Evolutionary conservation across 345 rosid genomes (phyloP).

Genomic region (Linum trigynum): DNA sequence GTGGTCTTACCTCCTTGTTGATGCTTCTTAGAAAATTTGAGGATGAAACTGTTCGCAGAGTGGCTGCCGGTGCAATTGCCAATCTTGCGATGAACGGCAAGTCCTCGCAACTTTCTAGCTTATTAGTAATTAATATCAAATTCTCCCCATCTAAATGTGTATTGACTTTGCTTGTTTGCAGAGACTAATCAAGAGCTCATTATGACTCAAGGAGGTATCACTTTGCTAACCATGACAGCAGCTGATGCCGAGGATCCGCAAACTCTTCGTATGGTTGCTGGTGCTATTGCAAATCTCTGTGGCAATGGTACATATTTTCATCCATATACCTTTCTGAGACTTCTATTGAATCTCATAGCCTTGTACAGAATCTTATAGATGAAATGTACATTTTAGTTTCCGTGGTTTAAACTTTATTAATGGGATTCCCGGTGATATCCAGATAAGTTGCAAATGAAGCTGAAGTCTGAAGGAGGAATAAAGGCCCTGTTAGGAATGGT

Average conservation of each 20-base stretch:
- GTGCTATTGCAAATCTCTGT: slow-evolving; percentile 31
- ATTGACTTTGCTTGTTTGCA: slow-evolving; percentile 7
- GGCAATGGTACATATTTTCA: slow-evolving; percentile 21
- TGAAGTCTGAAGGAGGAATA: slow-evolving; percentile 31
- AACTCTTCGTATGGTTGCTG: slow-evolving; percentile 30
- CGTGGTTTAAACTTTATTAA: neutral
- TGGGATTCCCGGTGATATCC: neutral
- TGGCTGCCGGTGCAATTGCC: slow-evolving; percentile 32
- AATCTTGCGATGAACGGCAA: slow-evolving; percentile 33
- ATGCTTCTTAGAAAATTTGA: slow-evolving; percentile 28
- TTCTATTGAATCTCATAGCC: neutral
- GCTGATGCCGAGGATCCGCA: slow-evolving; percentile 34
- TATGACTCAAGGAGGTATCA: slow-evolving; percentile 28
- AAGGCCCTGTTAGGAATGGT: slow-evolving; percentile 30
- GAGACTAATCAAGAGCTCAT: slow-evolving; percentile 30
- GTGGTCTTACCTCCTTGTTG: slow-evolving; percentile 29
- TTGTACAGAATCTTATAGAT: neutral
- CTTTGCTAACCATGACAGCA: slow-evolving; percentile 26
- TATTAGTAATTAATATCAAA: neutral
- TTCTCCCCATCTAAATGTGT: neutral
- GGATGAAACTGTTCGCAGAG: slow-evolving; percentile 31
- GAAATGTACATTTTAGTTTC: neutral
- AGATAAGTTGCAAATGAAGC: slow-evolving; percentile 25
- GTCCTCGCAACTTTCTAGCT: neutral
- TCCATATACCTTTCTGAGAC: neutral